Evolutionary conservation across 805 yeast genomes (phyloP).

Genomic region (Lipomyces oligophaga): DNA sequence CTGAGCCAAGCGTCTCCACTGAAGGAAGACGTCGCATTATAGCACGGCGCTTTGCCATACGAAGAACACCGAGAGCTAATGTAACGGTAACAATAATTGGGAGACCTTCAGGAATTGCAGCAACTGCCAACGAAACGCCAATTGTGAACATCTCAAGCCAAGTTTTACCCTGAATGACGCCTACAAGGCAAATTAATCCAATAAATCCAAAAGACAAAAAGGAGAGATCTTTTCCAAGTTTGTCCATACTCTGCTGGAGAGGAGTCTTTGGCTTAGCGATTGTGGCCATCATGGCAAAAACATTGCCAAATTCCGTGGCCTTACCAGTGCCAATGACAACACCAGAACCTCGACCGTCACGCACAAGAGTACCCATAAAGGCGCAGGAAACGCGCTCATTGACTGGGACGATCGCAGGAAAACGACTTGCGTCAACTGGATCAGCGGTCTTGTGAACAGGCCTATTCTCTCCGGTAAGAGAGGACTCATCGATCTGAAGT

Average conservation of each 20-base stretch:
- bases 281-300: conserved; percentile 89
- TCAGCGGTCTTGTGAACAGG: conserved; percentile 70
- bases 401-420: conserved; percentile 41
- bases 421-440: conserved; percentile 38
- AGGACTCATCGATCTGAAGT: conserved; percentile 84
- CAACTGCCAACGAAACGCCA: conserved; percentile 95
- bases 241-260: conserved; percentile 90
- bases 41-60: conserved; percentile 94
- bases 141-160: conserved; percentile 99
- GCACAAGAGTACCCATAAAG: conserved; percentile 94
- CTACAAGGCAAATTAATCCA: conserved; percentile 86
- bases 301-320: conserved; percentile 89
- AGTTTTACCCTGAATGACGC: conserved; percentile 84
- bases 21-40: conserved; percentile 91
- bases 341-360: conserved; percentile 94
- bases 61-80: conserved; percentile 86
- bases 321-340: conserved; percentile 87
- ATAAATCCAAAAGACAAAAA: conserved; percentile 79
- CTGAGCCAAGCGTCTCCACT: conserved; percentile 93
- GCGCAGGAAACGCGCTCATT: conserved; percentile 76
- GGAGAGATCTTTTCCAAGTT: conserved; percentile 86
- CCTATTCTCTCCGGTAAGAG: conserved; percentile 89
- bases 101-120: conserved; percentile 98
- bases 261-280: conserved; percentile 99
- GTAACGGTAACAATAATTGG: conserved; percentile 98